A percentile compares a stretch with the other conserved stretches of the same genome.
phyloP scores from a whole-genome alignment of 306 rosid genomes.

The Abrus pulchellus region DNA sequence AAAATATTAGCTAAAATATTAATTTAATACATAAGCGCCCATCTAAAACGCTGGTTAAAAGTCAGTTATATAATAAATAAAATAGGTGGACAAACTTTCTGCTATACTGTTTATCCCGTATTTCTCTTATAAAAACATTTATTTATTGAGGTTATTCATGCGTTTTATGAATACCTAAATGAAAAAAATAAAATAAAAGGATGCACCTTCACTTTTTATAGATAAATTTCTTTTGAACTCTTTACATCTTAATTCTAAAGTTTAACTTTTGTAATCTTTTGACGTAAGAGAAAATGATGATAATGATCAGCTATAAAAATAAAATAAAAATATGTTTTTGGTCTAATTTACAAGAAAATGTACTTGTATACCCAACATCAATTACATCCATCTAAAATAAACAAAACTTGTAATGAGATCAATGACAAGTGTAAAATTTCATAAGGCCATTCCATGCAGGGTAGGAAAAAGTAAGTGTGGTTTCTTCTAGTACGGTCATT shows the following conservation, averaged over 20 bases:
- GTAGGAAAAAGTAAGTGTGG: not conserved
- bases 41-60: not conserved
- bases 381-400: not conserved
- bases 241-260: not conserved
- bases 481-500: not conserved
- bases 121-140: not conserved
- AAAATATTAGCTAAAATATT: not conserved
- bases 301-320: not conserved
- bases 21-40: not conserved
- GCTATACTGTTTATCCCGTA: not conserved
- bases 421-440: not conserved
- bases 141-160: not conserved
- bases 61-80: not conserved
- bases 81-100: not conserved
- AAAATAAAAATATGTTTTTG: not conserved
- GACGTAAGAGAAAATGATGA: not conserved
- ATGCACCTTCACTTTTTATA: not conserved
- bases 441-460: not conserved
- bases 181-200: not conserved
- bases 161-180: not conserved
- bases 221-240: not conserved
- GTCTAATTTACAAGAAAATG: no score
- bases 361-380: not conserved
- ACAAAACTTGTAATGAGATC: not conserved
- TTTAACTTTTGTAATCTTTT: not conserved